phyloP scores from a whole-genome alignment of 225 moss, liverwort and hornwort genomes.

The Neckera pumila region DNA sequence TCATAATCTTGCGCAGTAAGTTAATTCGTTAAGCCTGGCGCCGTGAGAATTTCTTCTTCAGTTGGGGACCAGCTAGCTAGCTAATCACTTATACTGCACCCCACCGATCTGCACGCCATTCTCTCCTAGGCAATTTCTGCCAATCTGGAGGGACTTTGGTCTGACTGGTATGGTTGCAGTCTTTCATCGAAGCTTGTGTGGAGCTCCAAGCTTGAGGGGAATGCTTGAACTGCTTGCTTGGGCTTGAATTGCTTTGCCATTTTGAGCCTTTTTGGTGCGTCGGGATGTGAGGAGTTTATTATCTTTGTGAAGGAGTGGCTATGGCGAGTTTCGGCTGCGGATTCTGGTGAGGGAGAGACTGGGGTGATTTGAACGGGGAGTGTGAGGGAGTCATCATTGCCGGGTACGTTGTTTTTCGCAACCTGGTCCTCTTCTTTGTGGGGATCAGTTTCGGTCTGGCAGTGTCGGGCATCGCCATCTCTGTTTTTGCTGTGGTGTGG shows the following conservation, averaged over 20 bases:
- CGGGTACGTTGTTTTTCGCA: background rate
- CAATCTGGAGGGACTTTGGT: background rate
- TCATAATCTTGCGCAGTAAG: background rate
- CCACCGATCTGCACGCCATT: background rate
- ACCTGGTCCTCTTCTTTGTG: slow-evolving; percentile 4
- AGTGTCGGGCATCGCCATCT: background rate
- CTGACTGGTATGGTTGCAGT: background rate
- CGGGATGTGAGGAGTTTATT: background rate
- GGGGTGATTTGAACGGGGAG: background rate
- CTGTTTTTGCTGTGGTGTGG: background rate
- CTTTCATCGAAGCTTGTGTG: no score
- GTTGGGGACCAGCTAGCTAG: background rate
- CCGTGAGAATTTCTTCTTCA: background rate
- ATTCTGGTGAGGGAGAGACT: background rate
- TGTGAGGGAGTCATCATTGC: background rate
- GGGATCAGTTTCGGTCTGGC: slow-evolving; percentile 9
- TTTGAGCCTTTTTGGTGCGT: background rate
- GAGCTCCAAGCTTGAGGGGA: background rate
- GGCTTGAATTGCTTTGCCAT: background rate
- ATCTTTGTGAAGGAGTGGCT: background rate
- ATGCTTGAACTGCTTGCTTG: background rate
- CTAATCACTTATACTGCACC: background rate
- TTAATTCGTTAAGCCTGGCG: background rate
- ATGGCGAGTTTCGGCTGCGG: background rate
- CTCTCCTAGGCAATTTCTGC: background rate